phyloP scores from a whole-genome alignment of 805 yeast species.

The Candida maris region DNA sequence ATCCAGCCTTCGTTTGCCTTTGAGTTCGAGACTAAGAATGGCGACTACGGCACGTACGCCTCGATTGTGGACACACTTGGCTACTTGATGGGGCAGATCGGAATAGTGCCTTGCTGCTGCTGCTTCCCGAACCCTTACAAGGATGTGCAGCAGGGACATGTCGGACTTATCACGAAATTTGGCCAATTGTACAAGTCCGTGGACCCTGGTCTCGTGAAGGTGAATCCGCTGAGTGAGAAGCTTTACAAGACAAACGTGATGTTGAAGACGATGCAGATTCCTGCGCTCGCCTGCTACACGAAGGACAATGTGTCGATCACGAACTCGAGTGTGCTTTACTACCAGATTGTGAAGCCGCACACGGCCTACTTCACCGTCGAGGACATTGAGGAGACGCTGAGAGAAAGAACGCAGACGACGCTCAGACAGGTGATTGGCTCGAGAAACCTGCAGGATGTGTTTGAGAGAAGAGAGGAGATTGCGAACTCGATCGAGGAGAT shows the following conservation, averaged over 20 bases:
- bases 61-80: conserved; percentile 41
- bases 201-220: conserved; percentile 65
- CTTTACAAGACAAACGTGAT: conserved; percentile 49
- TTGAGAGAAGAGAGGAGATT: conserved; percentile 68
- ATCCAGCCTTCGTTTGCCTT: conserved; percentile 28
- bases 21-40: conserved; percentile 34
- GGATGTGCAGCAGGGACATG: conserved; percentile 61
- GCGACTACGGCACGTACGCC: conserved; percentile 35
- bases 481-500: conserved; percentile 61
- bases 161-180: conserved; percentile 62
- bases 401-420: conserved; percentile 70
- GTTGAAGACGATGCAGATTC: conserved; percentile 59
- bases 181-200: conserved; percentile 63
- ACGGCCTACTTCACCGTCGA: conserved; percentile 58
- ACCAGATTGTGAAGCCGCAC: conserved; percentile 64
- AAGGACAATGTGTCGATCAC: conserved; percentile 61
- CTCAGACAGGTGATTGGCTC: conserved; percentile 69
- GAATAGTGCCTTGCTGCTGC: conserved; percentile 51
- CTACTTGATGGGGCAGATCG: conserved; percentile 45
- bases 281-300: conserved; percentile 68
- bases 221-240: conserved; percentile 62
- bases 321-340: conserved; percentile 65
- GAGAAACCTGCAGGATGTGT: conserved; percentile 62
- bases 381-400: conserved; percentile 51
- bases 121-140: conserved; percentile 59